A percentile compares a stretch with the other conserved stretches of the same genome.
These are phyloP conservation scores for Pseudogymnoascus sp. DNA, from an alignment of 2,329 filamentous ascomycete species.

Conservation along the genomic window DNA sequence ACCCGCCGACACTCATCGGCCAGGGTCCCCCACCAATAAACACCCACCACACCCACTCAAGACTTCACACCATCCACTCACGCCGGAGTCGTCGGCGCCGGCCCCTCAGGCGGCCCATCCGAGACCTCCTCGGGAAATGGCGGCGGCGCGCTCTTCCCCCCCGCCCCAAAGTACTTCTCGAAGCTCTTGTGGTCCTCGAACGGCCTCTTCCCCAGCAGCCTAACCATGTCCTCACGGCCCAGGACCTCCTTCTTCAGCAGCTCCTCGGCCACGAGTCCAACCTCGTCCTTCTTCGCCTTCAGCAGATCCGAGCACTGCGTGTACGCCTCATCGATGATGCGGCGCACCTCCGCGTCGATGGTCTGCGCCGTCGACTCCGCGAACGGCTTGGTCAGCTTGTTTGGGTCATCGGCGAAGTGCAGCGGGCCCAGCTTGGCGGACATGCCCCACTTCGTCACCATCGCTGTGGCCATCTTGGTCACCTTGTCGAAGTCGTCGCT, in stretches of 20 bases:
- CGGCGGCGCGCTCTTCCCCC: slow-evolving; percentile 50
- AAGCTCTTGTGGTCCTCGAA: slow-evolving; percentile 82
- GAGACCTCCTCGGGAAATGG: slow-evolving; percentile 25
- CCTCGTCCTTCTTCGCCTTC: slow-evolving; percentile 75
- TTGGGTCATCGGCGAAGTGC: slow-evolving; percentile 77
- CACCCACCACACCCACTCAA: neutral
- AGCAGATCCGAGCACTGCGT: slow-evolving; percentile 80
- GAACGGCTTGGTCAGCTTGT: slow-evolving; percentile 87
- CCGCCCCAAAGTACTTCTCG: slow-evolving; percentile 79
- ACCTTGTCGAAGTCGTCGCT: slow-evolving; percentile 99
- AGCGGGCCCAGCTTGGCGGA: slow-evolving; percentile 86
- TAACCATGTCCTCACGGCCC: slow-evolving; percentile 82
- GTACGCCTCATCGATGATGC: slow-evolving; percentile 89
- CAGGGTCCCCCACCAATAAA: neutral
- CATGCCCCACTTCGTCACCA: slow-evolving; percentile 99
- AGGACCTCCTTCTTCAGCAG: slow-evolving; percentile 86
- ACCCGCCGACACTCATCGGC: neutral
- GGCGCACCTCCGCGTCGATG: slow-evolving; percentile 84
- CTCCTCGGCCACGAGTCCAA: slow-evolving; percentile 88
- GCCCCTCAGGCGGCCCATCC: neutral
- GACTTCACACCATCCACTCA: neutral
- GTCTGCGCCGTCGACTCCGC: slow-evolving; percentile 86
- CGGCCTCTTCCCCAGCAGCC: slow-evolving; percentile 74
- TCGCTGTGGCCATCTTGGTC: slow-evolving; percentile 86
- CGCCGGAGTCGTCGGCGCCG: neutral